These are phyloP conservation scores for Fusarium nisikadoi DNA, from an alignment of 2,329 filamentous ascomycete species.

Conservation along the genomic window DNA sequence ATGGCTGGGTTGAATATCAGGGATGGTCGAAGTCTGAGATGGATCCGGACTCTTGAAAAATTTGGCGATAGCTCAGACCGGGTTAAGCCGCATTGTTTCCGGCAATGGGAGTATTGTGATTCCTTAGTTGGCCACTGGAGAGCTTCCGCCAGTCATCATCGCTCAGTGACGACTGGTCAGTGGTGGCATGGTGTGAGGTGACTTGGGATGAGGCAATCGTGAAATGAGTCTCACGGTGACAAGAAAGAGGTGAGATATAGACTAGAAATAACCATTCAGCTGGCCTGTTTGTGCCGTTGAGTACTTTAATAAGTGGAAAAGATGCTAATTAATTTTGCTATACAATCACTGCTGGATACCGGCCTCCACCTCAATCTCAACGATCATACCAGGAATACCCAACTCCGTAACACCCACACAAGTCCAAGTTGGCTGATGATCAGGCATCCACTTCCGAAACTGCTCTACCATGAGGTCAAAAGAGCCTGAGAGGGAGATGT, in stretches of 20 bases:
- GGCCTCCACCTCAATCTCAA: conserved; percentile 70
- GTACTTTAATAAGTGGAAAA: background rate
- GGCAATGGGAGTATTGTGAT: background rate
- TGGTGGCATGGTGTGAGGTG: background rate
- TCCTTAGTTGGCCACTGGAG: too few species aligned
- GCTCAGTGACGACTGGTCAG: background rate
- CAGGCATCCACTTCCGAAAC: conserved; percentile 61
- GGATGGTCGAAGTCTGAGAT: background rate
- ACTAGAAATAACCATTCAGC: background rate
- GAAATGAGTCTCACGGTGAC: background rate
- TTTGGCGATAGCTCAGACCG: background rate
- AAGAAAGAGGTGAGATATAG: background rate
- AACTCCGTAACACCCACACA: conserved; percentile 61
- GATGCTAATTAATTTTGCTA: background rate
- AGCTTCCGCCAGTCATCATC: background rate
- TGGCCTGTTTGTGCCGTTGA: background rate
- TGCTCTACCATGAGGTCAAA: conserved; percentile 57
- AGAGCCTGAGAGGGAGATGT: conserved; percentile 54
- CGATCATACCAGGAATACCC: conserved; percentile 61
- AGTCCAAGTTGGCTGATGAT: conserved; percentile 66
- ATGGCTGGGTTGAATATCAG: background rate
- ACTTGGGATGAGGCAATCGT: background rate
- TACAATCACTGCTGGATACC: conserved; percentile 5
- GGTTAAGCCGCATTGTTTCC: background rate
- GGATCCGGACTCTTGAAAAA: background rate